Evolutionary conservation across 2,329 filamentous ascomycete species (phyloP), one percentile per base, ranked within the genome.

Genomic region (Metarhizium album): DNA sequence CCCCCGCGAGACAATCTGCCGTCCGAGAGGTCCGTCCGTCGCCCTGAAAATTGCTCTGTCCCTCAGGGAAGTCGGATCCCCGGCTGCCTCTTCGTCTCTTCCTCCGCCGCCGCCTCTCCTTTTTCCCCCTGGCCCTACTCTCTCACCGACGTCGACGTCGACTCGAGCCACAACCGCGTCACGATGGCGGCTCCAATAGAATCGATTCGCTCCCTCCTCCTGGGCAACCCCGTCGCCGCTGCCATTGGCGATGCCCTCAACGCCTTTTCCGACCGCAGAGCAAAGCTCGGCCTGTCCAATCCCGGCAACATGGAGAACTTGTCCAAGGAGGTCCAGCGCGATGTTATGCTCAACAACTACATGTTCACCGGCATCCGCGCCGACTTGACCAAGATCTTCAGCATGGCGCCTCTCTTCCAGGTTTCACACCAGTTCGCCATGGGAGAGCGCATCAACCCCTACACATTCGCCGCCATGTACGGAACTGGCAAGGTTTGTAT

Each of bases 311-410:
- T 96, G 59, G 93, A 98, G 72, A 84, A 83, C 65, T 84, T 95
- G 67, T 81, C 86, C 60, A 84, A 86, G 67, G 93, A 98, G 75
- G 90, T 96, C 56, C 86, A 94, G 74, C 90, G 90, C 72, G 90
- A 96, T 79, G 90, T 96, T 61, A 85, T 97, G 67, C 82, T 96
- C 64, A 93, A 86, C 73, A 95, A 96, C 76, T 87, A 89, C 70
- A 94, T 93, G 83, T 97, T 98, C 76, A 87, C 88, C 43, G 93
- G 93, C 63, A 80, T 98, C 69, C 87, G 91, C 67, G 94, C 91
- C 68, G 93, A 98, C 71, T 76, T 97, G 67, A 96, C 90, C 67
- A 97, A 96, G 78, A 84, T 89, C 66, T 95, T 97, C 74, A 93
- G 90, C 78, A 82, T 95, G 68, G 82, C 84, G 52, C 93, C 93